Evolutionary conservation across 208 protist species (phyloP), one percentile per base, ranked within the genome.

Genomic region (Leishmania lainsoni): DNA sequence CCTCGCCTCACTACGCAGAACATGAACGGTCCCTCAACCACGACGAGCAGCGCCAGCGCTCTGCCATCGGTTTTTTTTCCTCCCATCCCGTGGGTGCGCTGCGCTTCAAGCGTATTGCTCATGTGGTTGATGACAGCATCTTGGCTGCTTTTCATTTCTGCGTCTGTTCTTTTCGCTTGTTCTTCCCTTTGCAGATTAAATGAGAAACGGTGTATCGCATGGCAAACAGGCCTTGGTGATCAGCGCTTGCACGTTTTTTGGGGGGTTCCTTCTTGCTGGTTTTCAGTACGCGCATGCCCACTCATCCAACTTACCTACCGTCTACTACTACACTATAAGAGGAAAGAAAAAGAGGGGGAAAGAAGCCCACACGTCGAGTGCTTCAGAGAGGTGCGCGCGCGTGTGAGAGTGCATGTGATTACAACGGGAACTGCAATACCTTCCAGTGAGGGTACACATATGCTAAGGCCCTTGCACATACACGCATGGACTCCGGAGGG

Each of bases 301-400:
- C 29, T 75, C 71, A 56, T 58, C 61, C 51, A 76, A 66, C 42
- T 32, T 79, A 61, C 70, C 81, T 80, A 81, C 68, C 14, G 61
- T 66, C 81, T 89, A 84, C 79, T 85, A 85, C 70, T 86, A 79
- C 69, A 76, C 80, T 84, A 81, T 68, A 80, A 81, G 61, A 51
- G 61, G 29, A 26, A 73, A 85, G 26, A 35, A 66, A 77, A 85
- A 70, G 63, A 79, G 72, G 42, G 16, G 29, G 9, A 16, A 17
- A 3, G 26, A 63, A 63, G 22, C 0, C 26, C 26, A 10, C 58
- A 63, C 26, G 8, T 3, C 29, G 26, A 17, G 58, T 63, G 58
- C 54, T 63, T n/a, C 42, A 45, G 26, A 63, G 5, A 63, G 14
- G 16, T 14, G 26, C 26, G 58, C 26, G 58, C 58, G 58, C 26